Percentiles rank a stretch among this genome's conserved stretches.
Conservation (phyloP, 371 early-diverging fungal species). For the Actinomortierella wolfii region DNA sequence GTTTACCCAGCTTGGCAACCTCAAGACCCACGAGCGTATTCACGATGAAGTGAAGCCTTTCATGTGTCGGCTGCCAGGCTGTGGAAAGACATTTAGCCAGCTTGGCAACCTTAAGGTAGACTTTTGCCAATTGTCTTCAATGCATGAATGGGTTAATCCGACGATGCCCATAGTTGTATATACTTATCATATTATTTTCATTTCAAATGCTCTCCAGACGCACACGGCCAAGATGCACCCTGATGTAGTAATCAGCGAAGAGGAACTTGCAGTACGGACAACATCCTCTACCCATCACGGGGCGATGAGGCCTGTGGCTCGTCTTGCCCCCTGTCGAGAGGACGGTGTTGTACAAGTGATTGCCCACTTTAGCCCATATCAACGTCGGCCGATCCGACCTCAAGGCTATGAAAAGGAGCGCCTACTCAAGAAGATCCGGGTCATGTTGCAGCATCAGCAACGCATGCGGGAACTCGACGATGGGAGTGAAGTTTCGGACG, state of each 20-base stretch:
- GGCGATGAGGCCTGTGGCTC: background rate
- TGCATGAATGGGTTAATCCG: too few relatives aligned
- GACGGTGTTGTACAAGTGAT: slow-evolving; percentile 22
- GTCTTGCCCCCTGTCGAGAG: slow-evolving; percentile 4
- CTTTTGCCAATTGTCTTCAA: too few relatives aligned
- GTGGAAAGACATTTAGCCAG: slow-evolving; percentile 69
- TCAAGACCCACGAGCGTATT: slow-evolving; percentile 80
- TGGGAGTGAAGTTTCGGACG: slow-evolving; percentile 18
- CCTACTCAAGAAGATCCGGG: slow-evolving; percentile 23
- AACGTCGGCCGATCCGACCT: slow-evolving; percentile 31
- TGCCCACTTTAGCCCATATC: slow-evolving; percentile 35
- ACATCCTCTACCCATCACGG: slow-evolving; percentile 1
- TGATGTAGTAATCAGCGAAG: slow-evolving; percentile 29
- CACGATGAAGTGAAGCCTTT: slow-evolving; percentile 75
- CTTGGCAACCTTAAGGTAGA: slow-evolving; percentile 64
- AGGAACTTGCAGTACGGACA: slow-evolving; percentile 19
- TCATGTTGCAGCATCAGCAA: slow-evolving; percentile 29
- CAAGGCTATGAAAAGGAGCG: slow-evolving; percentile 15
- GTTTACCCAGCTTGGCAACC: slow-evolving; percentile 80
- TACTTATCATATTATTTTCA: too few relatives aligned
- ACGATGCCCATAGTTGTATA: too few relatives aligned
- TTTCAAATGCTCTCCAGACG: slow-evolving; percentile 13
- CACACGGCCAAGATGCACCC: slow-evolving; percentile 42
- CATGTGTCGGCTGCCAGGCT: slow-evolving; percentile 60
- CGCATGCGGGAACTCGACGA: slow-evolving; percentile 9